Evolutionary conservation across 805 yeast genomes (phyloP), one percentile per base, ranked within the genome.

Genomic region (Metschnikowia colocasiae): DNA sequence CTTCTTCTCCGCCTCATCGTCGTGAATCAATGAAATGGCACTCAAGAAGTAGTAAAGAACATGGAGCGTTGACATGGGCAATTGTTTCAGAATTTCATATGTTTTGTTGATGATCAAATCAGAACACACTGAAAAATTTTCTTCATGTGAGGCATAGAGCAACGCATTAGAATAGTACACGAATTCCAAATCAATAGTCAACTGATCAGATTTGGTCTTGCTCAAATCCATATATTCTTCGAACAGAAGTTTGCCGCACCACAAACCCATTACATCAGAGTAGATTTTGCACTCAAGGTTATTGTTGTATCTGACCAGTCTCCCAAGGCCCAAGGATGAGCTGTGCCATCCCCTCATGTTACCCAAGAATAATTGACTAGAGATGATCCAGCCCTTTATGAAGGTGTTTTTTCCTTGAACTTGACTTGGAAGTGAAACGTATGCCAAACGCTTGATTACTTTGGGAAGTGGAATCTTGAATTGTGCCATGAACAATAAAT

Each of bases 401-500:
- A 50, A 54, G 25, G 40, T 22, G 7, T 43, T 52, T 9, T 42
- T 45, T 3, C 35, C 22, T 13, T 35, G 45, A 2, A 46, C 10
- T 18, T 37, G 46, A 13, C 34, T 9, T 6, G 43, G 44, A 29
- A 40, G 47, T 12, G 48, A 47, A 5, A 52, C 31, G 12, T 34
- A 41, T 6, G 51, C 39, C 10, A 49, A 45, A 30, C 40, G 59
- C 40, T 64, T 67, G 37, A 71, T 45, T 1, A 75, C 54, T 20
- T 63, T 69, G 4, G 58, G 49, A 20, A 66, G 33, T 1, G 81
- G 75, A 40, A 75, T 78, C 18, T 70, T 56, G 44, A 65, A 69
- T 4, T 64, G 57, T 2, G 78, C 82, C 50, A 76, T 49, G 3
- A 73, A 62, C 19, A 64, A 54, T 29, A 72, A 63, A 50, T 76